Evolutionary conservation across 768 basidiomycete genomes (phyloP).

Genomic region (Trametes punicea): DNA sequence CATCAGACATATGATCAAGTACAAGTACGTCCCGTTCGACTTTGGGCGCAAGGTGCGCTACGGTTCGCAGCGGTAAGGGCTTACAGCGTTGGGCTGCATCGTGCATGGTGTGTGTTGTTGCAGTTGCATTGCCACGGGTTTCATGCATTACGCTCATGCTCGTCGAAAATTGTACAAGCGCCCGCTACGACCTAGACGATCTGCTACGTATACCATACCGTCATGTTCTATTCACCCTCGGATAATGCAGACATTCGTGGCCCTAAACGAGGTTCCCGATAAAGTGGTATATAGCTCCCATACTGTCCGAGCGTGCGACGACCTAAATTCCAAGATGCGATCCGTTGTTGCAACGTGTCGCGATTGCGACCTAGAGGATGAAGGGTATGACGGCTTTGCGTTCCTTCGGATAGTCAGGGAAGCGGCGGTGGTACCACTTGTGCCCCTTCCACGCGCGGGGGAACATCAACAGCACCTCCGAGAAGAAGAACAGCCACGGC

Average conservation of each 20-base stretch:
- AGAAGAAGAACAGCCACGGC: slow-evolving; percentile 75
- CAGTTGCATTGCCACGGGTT: no score
- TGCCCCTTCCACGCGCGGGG: slow-evolving; percentile 82
- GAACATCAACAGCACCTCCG: slow-evolving; percentile 75
- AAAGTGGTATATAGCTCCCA: background rate
- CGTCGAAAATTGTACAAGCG: background rate
- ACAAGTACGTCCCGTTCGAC: slow-evolving; percentile 95
- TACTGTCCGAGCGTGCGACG: no score
- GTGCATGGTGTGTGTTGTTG: background rate
- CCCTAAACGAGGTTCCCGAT: background rate
- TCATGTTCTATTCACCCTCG: slow-evolving; percentile 1
- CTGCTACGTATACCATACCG: slow-evolving; percentile 12
- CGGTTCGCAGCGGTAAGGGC: slow-evolving; percentile 48
- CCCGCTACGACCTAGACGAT: slow-evolving; percentile 14
- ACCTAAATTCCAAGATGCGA: no score
- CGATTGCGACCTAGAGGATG: no score
- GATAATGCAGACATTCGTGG: slow-evolving; percentile 4
- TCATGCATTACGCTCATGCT: background rate
- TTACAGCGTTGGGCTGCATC: background rate
- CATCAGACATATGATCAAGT: slow-evolving; percentile 95
- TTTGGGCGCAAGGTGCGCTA: slow-evolving; percentile 92
- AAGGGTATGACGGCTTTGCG: slow-evolving; percentile 81
- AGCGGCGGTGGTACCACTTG: slow-evolving; percentile 77
- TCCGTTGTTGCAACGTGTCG: no score
- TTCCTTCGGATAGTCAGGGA: slow-evolving; percentile 75